Evolutionary conservation across 306 rosid species (phyloP), one percentile per base, ranked within the genome.

Genomic region (Pterocarpus macrocarpus): DNA sequence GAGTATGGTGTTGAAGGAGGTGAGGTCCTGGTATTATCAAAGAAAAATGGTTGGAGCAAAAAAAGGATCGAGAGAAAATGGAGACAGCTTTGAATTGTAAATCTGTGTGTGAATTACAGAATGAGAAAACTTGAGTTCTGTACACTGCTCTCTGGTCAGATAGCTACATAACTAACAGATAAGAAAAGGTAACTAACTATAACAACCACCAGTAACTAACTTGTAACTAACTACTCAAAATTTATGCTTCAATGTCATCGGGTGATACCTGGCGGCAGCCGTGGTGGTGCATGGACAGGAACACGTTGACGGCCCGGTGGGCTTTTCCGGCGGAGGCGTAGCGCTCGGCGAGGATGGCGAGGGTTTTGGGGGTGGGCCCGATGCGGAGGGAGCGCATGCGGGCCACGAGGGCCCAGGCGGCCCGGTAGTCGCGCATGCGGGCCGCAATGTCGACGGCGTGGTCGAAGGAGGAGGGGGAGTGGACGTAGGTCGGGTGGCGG

Each of bases 321-420:
- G 96, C 90, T 73, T 95, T 95, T 1, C 98, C 97, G 28, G 89
- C 94, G 8, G 97, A 71, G 0, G 84, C 99, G n/a, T 86, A 91
- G 80, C 98, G 86, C 85, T 95, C 99, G 0, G 93, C 81, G 10
- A 95, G 73, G 68, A 95, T 91, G 1, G 99, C 92, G 12, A 95
- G 86, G 15, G 97, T 88, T 66, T 85, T 88, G 0, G 93, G 91
- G 32, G 65, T 71, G 30, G 98, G 99, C 64, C 97, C 96, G 13
- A 81, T 55, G 12, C 91, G 88, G 75, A 83, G 89, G n/a, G 87
- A 9, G 3, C 90, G 87, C 98, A 95, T 89, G 8, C 94, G 93
- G 72, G 84, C 77, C 34, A 95, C 87, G 1, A 95, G 73, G 79
- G 83, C 76, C 99, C 99, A 91, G 0, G 84, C 85, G 7, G 92